Evolutionary conservation across 345 rosid genomes (phyloP).

Genomic region (Gynandropsis gynandra): DNA sequence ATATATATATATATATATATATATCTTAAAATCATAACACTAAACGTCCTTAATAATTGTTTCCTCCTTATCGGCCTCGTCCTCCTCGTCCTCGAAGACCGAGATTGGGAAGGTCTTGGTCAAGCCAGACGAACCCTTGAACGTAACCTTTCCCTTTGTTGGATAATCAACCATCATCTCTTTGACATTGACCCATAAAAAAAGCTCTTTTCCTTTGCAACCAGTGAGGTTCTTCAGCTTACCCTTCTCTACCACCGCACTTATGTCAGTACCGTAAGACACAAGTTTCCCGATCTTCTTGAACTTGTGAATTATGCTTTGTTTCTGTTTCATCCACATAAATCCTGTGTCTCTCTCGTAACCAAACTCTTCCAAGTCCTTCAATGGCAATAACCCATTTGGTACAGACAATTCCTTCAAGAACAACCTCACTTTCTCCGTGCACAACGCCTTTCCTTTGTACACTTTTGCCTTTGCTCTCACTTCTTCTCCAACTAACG

Average conservation of each 20-base stretch:
- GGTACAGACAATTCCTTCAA: conserved; percentile 49
- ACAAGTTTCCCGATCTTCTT: conserved; percentile 47
- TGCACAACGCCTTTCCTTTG: conserved; percentile 49
- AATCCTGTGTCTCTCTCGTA: conserved; percentile 52
- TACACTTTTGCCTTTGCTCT: conserved; percentile 52
- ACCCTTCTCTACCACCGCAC: conserved; percentile 36
- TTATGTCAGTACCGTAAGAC: conserved; percentile 45
- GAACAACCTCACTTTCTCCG: conserved; percentile 37
- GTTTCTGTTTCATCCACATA: conserved; percentile 73
- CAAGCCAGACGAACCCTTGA: conserved; percentile 55
- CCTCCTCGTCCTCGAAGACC: conserved; percentile 47
- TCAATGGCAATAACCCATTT: conserved; percentile 52
- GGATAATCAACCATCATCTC: conserved; percentile 41
- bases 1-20: no score
- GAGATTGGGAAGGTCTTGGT: conserved; percentile 44
- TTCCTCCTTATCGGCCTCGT: no score
- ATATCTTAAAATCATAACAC: no score
- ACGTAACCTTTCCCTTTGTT: conserved; percentile 40
- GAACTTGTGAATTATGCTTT: conserved; percentile 52
- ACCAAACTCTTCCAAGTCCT: conserved; percentile 57
- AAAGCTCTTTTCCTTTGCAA: conserved; percentile 68
- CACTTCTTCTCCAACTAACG: conserved; percentile 44
- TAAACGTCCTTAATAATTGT: no score
- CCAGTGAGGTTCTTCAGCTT: conserved; percentile 78
- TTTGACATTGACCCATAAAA: conserved; percentile 44